A percentile compares a stretch with the other conserved stretches of the same genome.
phyloP scores from a whole-genome alignment of 1,284 basidiomycete species.

The Stereum hirsutum region DNA sequence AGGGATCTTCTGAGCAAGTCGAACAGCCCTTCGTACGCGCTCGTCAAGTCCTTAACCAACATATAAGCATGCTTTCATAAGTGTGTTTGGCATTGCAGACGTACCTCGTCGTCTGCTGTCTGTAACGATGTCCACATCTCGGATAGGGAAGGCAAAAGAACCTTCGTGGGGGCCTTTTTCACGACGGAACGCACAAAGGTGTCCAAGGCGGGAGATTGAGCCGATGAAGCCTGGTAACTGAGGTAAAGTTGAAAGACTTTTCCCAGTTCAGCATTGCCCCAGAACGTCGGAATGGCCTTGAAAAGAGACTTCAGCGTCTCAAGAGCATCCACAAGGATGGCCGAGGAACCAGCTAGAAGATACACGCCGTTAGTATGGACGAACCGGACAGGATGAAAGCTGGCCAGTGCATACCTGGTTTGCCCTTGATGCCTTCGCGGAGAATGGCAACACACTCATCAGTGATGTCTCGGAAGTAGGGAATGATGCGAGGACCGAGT shows the following conservation, averaged over 20 bases:
- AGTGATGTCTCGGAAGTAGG: slow-evolving; percentile 70
- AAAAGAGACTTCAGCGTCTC: slow-evolving; percentile 49
- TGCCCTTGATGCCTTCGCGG: slow-evolving; percentile 29
- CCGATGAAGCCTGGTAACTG: slow-evolving; percentile 26
- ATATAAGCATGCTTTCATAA: no score
- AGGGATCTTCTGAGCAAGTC: slow-evolving; percentile 58
- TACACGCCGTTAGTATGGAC: not conserved
- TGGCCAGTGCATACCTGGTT: slow-evolving; percentile 14
- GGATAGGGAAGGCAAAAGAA: slow-evolving; percentile 54
- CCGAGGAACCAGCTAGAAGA: slow-evolving; percentile 11
- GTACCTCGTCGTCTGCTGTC: slow-evolving; percentile 26
- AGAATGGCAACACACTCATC: slow-evolving; percentile 45
- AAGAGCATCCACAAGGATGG: slow-evolving; percentile 28
- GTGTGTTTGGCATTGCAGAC: no score
- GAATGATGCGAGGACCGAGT: slow-evolving; percentile 82
- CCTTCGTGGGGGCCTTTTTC: slow-evolving; percentile 62
- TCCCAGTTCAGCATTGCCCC: slow-evolving; percentile 50
- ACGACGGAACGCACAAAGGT: slow-evolving; percentile 47
- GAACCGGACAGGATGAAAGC: not conserved
- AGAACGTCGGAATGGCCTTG: slow-evolving; percentile 60
- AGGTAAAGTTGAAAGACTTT: slow-evolving; percentile 50
- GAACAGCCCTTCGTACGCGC: slow-evolving; percentile 48
- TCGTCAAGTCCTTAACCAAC: slow-evolving; percentile 19
- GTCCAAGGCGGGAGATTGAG: slow-evolving; percentile 18
- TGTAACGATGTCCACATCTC: slow-evolving; percentile 42